Conservation (phyloP, 768 basidiomycete genomes). For the Tylopilus plumbeoviolaceoides region DNA sequence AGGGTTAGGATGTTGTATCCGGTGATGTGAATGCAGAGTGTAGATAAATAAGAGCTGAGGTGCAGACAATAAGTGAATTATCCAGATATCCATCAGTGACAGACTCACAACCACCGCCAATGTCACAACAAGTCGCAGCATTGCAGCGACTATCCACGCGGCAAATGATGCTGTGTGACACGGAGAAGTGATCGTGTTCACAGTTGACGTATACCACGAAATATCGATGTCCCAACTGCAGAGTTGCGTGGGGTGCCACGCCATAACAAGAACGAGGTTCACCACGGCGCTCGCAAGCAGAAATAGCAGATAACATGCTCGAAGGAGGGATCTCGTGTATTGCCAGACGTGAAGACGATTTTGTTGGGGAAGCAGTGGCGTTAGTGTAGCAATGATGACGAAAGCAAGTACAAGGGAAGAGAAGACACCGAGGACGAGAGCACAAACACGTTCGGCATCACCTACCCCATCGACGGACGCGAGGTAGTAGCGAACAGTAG, state of each 20-base stretch:
- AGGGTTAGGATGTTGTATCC: conserved; percentile 16
- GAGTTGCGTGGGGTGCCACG: conserved; percentile 49
- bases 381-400: conserved; percentile 37
- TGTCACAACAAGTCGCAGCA: conserved; percentile 54
- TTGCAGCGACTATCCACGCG: conserved; percentile 51
- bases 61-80: conserved; percentile 4
- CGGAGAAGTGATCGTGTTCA: conserved; percentile 11
- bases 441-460: conserved; percentile 36
- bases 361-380: conserved; percentile 33
- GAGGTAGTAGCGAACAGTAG: conserved; percentile 60
- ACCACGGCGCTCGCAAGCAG: conserved; percentile 49
- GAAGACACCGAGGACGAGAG: conserved; percentile 24
- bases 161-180: conserved; percentile 34
- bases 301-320: conserved; percentile 41
- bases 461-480: conserved; percentile 48
- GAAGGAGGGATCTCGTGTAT: conserved; percentile 27
- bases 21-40: conserved; percentile 14
- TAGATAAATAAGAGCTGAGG: conserved; percentile 23
- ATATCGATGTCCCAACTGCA: conserved; percentile 66
- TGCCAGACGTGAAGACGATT: conserved; percentile 8
- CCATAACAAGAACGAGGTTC: conserved; percentile 52
- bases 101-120: conserved; percentile 48
- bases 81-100: neutral
- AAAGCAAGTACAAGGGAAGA: conserved; percentile 23
- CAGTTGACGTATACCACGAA: conserved; percentile 50